Evolutionary conservation across 352 stramenopile genomes (phyloP).

Genomic region (Elongisporangium anandrum): DNA sequence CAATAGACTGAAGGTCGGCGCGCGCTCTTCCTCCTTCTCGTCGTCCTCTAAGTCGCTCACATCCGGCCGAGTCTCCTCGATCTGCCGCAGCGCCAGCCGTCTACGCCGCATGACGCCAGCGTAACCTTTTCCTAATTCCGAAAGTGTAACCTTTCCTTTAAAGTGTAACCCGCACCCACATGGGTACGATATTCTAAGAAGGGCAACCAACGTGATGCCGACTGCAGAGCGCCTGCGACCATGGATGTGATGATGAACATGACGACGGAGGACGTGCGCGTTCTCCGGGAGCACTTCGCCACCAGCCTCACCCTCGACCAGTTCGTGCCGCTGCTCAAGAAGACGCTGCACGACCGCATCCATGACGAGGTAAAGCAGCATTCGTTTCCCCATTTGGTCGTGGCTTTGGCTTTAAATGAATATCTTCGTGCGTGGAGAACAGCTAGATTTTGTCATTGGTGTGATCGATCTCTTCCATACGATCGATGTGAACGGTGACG

Average conservation of each 20-base stretch:
- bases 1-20: constrained; percentile 14
- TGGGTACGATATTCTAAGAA: too few relatives aligned
- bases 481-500: constrained; percentile 89
- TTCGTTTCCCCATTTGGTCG: too few relatives aligned
- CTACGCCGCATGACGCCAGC: constrained; percentile 12
- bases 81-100: constrained; percentile 19
- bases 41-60: constrained; percentile 16
- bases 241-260: constrained; percentile 89
- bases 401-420: too few relatives aligned
- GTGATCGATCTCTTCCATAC: constrained; percentile 88
- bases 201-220: too few relatives aligned
- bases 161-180: too few relatives aligned
- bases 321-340: constrained; percentile 73
- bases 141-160: too few relatives aligned
- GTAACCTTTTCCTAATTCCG: too few relatives aligned
- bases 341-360: constrained; percentile 61
- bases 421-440: not conserved
- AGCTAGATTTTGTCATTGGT: constrained; percentile 79
- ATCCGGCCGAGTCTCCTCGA: constrained; percentile 13
- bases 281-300: constrained; percentile 49
- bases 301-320: constrained; percentile 45
- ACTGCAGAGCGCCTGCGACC: not conserved
- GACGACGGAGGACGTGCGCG: constrained; percentile 70
- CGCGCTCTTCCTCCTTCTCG: constrained; percentile 1
- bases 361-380: constrained; percentile 28